Base-by-base conservation (phyloP, 352 stramenopile species). In the Pythium diclinum region DNA sequence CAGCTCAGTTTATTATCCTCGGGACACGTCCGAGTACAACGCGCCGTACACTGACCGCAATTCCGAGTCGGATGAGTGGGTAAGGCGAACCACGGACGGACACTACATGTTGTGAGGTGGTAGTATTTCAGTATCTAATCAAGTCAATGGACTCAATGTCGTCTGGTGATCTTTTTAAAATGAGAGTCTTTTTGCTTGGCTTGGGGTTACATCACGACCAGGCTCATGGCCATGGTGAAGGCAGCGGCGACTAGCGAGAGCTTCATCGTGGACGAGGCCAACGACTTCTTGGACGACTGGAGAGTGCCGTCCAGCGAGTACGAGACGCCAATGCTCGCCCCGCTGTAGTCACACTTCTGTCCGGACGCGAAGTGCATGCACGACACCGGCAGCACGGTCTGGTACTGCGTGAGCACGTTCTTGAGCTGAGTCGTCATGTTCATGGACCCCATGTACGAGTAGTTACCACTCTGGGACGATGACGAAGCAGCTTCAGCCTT, bases 361-460 rank as follows among this genome's bases (percentile, higher is more conserved):
- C 58, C 70, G 19, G 56, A 77, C 5, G 70, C 67, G 6, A 82
- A 44, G 59, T 79, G 76, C 3, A 80, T n/a, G 14, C 40, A 59
- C 34, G 74, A 52, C 19, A 65, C 30, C 11, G 51, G 47, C n/a
- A 56, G 21, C 25, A 11, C 56, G 25, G 11, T 56, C 54, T 66
- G 34, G 25, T 48, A 33, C 16, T 56, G 14, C 6, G 13, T 47
- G 36, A 66, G 3, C 1, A 34, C 9, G 6, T 8, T 32, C 17
- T 47, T 28, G 33, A 62, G 9, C 13, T 55, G 1, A 3, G 25
- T 55, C 6, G 59, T 66, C 36, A 60, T 36, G 34, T 64, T 64
- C 23, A 28, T 16, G 3, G 16, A 46, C n/a, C 38, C 38, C 5
- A 5, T 19, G 28, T 49, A 19, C n/a, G 44, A 17, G 46, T 46